These are phyloP conservation scores for Pulchroboletus neoregius DNA, from an alignment of 1,284 basidiomycete genomes.

Conservation along the genomic window DNA sequence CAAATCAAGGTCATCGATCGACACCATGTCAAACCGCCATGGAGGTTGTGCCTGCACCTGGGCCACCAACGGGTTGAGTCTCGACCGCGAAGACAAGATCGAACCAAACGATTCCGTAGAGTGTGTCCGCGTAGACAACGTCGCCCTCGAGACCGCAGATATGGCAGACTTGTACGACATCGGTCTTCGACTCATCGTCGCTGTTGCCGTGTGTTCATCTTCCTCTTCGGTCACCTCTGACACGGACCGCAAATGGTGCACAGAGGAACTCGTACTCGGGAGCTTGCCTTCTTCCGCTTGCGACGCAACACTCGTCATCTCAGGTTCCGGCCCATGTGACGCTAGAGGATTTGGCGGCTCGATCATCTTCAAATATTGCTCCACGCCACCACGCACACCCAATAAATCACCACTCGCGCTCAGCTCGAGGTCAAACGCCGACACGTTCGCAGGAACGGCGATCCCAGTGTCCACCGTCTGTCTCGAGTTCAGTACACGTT, in stretches of 20 bases:
- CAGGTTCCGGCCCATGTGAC: conserved; percentile 8
- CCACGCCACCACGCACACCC: conserved; percentile 57
- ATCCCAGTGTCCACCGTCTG: conserved; percentile 38
- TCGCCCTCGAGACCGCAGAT: conserved; percentile 21
- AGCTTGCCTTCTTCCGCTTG: conserved; percentile 9
- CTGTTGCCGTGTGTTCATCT: conserved; percentile 21
- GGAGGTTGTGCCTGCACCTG: conserved; percentile 36
- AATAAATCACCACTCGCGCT: conserved; percentile 55
- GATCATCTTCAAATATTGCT: conserved; percentile 62
- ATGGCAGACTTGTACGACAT: conserved; percentile 23
- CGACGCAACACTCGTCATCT: not conserved
- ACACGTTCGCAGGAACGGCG: conserved; percentile 49
- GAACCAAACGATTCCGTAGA: conserved; percentile 60
- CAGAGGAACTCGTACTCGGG: conserved; percentile 2
- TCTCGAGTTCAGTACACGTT: conserved; percentile 65
- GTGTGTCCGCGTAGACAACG: conserved; percentile 27
- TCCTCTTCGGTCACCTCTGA: conserved; percentile 34
- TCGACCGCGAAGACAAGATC: conserved; percentile 32
- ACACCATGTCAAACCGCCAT: conserved; percentile 65
- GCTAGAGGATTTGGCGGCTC: conserved; percentile 33
- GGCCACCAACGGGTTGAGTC: conserved; percentile 39
- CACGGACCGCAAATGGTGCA: conserved; percentile 30
- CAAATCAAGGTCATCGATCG: conserved; percentile 69
- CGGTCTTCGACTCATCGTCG: conserved; percentile 12
- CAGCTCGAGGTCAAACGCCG: conserved; percentile 67